Conservation (phyloP, 306 rosid species). For the Glycyrrhiza uralensis region DNA sequence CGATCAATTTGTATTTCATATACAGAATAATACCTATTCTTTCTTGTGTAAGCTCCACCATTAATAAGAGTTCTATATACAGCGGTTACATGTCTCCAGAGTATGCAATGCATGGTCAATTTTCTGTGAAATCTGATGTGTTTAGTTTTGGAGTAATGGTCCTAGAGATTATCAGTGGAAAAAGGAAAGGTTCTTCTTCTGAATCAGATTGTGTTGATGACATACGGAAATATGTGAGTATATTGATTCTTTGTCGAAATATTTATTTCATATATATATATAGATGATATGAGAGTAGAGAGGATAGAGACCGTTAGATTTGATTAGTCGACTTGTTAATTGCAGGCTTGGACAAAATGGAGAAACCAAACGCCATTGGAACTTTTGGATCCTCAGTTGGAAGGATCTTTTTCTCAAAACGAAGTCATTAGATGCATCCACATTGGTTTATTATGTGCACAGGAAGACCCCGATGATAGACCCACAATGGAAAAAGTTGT, state of each 20-base stretch:
- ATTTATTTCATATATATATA: neutral
- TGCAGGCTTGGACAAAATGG: slow-evolving; percentile 37
- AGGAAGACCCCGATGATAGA: slow-evolving; percentile 28
- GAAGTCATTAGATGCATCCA: slow-evolving; percentile 36
- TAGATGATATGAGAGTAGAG: neutral
- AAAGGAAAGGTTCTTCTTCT: slow-evolving; percentile 1
- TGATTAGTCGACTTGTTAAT: neutral
- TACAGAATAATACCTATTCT: neutral
- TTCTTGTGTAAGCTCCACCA: neutral
- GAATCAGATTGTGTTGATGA: neutral
- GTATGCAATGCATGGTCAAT: slow-evolving; percentile 39
- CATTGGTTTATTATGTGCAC: slow-evolving; percentile 29
- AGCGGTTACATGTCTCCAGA: slow-evolving; percentile 45
- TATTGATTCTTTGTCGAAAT: neutral
- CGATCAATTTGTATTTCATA: neutral
- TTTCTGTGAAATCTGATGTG: slow-evolving; percentile 43
- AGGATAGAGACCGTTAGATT: neutral
- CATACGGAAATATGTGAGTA: slow-evolving; percentile 16
- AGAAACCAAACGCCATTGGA: slow-evolving; percentile 4
- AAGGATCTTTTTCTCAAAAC: neutral
- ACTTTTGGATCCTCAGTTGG: slow-evolving; percentile 14
- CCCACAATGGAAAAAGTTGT: slow-evolving; percentile 29
- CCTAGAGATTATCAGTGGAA: slow-evolving; percentile 43
- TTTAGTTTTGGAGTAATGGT: slow-evolving; percentile 42
- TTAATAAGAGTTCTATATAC: neutral